phyloP scores from a whole-genome alignment of 2,329 filamentous ascomycete genomes.

The Cladosporium cucumerinum region DNA sequence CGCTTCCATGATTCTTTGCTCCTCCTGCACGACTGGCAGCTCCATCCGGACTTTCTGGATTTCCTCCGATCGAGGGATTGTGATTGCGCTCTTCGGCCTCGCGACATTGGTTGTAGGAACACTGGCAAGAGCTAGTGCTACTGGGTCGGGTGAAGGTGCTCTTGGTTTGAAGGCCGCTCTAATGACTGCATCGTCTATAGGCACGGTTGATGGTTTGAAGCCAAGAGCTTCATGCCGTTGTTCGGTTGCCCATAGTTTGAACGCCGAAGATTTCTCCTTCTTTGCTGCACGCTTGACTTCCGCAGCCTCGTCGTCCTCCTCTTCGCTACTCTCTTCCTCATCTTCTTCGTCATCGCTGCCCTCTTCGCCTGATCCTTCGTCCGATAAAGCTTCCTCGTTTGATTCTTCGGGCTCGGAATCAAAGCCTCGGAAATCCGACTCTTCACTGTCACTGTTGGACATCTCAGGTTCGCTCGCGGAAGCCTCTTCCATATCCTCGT shows the following conservation, averaged over 20 bases:
- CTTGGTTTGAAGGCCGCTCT: constrained; percentile 66
- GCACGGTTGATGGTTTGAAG: constrained; percentile 54
- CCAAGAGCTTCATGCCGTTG: constrained; percentile 82
- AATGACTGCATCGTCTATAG: constrained; percentile 27
- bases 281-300: constrained; percentile 36
- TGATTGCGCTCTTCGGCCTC: constrained; percentile 73
- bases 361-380: constrained; percentile 19
- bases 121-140: constrained; percentile 62
- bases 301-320: constrained; percentile 31
- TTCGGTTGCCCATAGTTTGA: constrained; percentile 89
- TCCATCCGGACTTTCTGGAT: constrained; percentile 76
- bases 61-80: constrained; percentile 64
- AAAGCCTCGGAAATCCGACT: constrained; percentile 10
- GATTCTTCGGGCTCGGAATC: constrained; percentile 13
- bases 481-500: constrained; percentile 18
- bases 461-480: constrained; percentile 15
- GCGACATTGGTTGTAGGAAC: constrained; percentile 52
- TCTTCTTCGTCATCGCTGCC: constrained; percentile 24
- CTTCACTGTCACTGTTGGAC: constrained; percentile 11
- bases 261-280: constrained; percentile 60
- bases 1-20: constrained; percentile 97
- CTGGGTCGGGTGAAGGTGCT: constrained; percentile 65
- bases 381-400: background rate
- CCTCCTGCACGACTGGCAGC: constrained; percentile 87
- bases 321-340: constrained; percentile 31